These are phyloP conservation scores for Neurospora sp. DNA, from an alignment of 495 filamentous ascomycete genomes.

Conservation along the genomic window DNA sequence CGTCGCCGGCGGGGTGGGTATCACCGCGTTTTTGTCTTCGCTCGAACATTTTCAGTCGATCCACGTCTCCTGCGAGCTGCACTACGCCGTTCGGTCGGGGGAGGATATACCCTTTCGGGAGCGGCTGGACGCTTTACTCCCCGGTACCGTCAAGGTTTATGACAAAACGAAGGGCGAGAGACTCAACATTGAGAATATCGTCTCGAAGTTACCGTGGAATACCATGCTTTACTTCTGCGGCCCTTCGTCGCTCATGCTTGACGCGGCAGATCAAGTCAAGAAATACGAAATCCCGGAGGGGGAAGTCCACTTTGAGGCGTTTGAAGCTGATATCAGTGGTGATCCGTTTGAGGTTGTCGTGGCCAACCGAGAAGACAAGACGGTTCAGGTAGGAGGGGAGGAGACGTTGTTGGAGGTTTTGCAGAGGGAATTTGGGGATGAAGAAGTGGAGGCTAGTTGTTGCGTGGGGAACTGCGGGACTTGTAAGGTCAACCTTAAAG, in stretches of 20 bases:
- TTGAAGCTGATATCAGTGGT: constrained; percentile 38
- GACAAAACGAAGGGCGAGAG: constrained; percentile 35
- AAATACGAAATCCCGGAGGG: constrained; percentile 27
- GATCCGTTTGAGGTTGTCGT: constrained; percentile 48
- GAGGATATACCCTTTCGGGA: constrained; percentile 32
- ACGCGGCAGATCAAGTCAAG: constrained; percentile 26
- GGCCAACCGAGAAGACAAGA: constrained; percentile 13
- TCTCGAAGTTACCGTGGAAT: constrained; percentile 33
- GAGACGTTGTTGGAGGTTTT: constrained; percentile 37
- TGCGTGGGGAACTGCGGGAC: constrained; percentile 51
- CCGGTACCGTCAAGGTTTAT: constrained; percentile 32
- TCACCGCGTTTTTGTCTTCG: constrained; percentile 40
- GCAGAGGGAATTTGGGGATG: constrained; percentile 27
- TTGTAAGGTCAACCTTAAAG: constrained; percentile 39
- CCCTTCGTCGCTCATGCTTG: constrained; percentile 40
- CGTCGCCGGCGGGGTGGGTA: constrained; percentile 42
- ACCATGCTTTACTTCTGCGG: constrained; percentile 46
- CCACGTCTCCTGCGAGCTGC: constrained; percentile 34
- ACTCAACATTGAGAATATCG: constrained; percentile 34
- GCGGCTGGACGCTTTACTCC: constrained; percentile 24
- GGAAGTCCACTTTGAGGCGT: constrained; percentile 48
- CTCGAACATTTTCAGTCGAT: constrained; percentile 26
- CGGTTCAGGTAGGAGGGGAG: constrained; percentile 28
- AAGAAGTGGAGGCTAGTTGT: constrained; percentile 38
- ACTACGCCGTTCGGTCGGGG: constrained; percentile 38